Percentiles rank a stretch among this genome's conserved stretches.
Conservation (phyloP, 1,284 basidiomycete genomes). For the Rhizoctonia solani region DNA sequence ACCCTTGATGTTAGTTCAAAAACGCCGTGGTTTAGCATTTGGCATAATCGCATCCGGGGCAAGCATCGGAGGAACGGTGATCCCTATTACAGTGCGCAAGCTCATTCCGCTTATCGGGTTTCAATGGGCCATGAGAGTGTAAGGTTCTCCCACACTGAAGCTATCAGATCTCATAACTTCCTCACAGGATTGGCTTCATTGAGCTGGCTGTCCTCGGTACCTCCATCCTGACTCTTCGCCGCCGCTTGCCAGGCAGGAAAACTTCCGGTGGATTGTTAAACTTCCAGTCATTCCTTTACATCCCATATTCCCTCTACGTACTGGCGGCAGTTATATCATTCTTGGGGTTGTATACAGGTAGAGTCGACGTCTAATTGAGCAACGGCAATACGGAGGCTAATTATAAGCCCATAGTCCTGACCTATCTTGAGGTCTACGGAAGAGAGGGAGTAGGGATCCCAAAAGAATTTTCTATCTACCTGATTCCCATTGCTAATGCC, state of each 20-base stretch:
- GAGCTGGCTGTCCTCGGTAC: constrained; percentile 51
- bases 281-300: constrained; percentile 53
- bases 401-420: constrained; percentile 48
- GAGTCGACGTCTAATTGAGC: background rate
- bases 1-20: background rate
- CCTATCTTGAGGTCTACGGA: constrained; percentile 54
- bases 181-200: constrained; percentile 51
- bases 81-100: constrained; percentile 51
- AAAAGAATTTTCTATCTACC: constrained; percentile 51
- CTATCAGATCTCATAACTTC: background rate
- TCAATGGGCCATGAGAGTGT: constrained; percentile 40
- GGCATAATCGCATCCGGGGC: constrained; percentile 52
- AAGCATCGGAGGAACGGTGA: constrained; percentile 52
- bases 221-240: constrained; percentile 53
- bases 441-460: constrained; percentile 48
- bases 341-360: constrained; percentile 65
- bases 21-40: constrained; percentile 45
- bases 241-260: constrained; percentile 57
- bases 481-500: constrained; percentile 54
- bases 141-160: constrained; percentile 28
- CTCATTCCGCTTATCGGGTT: constrained; percentile 48
- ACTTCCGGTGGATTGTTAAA: constrained; percentile 57
- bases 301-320: constrained; percentile 53
- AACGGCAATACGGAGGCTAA: background rate
- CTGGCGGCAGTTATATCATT: constrained; percentile 53